phyloP scores from a whole-genome alignment of 192 early-diverging fungal species.

The Coemansia sp. region DNA sequence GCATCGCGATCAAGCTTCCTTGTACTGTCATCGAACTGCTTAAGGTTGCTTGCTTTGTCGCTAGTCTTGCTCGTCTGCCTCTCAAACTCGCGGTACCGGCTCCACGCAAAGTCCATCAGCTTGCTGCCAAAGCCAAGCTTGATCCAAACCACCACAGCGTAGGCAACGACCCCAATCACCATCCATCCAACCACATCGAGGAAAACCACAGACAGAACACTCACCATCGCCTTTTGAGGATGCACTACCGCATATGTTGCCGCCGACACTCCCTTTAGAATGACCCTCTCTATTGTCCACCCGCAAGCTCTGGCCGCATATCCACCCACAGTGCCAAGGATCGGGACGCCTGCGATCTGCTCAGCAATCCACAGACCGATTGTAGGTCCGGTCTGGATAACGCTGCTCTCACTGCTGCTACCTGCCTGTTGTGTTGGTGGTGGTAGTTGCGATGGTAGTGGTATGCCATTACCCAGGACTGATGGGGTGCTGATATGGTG shows the following conservation, averaged over 20 bases:
- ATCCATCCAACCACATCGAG: constrained; percentile 54
- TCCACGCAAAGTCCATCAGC: constrained; percentile 71
- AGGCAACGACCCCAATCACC: constrained; percentile 53
- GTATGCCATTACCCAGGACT: neutral
- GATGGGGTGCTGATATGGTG: constrained; percentile 1
- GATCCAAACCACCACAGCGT: constrained; percentile 59
- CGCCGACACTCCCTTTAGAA: neutral
- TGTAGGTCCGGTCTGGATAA: neutral
- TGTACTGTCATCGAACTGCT: constrained; percentile 45
- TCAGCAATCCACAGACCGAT: neutral
- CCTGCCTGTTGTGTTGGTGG: too few relatives aligned
- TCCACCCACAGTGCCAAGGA: constrained; percentile 1
- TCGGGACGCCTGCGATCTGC: neutral
- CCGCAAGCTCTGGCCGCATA: constrained; percentile 14
- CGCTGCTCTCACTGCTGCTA: neutral
- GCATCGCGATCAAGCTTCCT: constrained; percentile 52
- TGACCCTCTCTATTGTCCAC: constrained; percentile 1
- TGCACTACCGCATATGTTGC: constrained; percentile 22
- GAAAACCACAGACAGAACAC: constrained; percentile 6
- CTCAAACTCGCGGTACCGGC: constrained; percentile 61
- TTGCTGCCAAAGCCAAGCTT: constrained; percentile 78
- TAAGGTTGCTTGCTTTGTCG: constrained; percentile 21
- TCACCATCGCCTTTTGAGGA: constrained; percentile 2
- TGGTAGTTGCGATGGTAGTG: too few relatives aligned
- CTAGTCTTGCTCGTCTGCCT: constrained; percentile 15